Evolutionary conservation across 129 eudicot species (phyloP), one percentile per base, ranked within the genome.

Genomic region (Scalesia atractyloides): DNA sequence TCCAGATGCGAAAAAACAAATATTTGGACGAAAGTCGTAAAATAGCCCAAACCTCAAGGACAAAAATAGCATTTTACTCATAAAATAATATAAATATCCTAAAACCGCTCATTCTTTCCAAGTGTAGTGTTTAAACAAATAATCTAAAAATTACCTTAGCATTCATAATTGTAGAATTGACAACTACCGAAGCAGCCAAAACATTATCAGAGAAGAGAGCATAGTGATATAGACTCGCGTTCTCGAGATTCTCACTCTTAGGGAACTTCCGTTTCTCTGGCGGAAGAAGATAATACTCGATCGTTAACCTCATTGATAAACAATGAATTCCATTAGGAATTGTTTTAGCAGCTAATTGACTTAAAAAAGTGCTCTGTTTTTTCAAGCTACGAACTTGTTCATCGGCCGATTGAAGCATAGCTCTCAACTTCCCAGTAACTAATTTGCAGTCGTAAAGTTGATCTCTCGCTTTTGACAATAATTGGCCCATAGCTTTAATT

Each of bases 131-230:
- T 24, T 24, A 24, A 24, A 24, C 26, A 24, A 24, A 24, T 24
- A 24, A 20, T 34, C 19, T 12, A 47, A 39, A 57, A 39, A 72
- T 56, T 60, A 95, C 99, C 91, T 90, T 94, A 34, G 99, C 97
- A 85, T 90, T 86, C 82, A 72, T 74, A 72, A 94, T 73, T 18
- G 97, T 83, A 9, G 99, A 94, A 81, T 90, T 94, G 77, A 88
- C 99, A 39, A 95, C 99, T 5, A 94, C 99, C 5, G 99, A 90
- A 12, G 99, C 97, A 82, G 99, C 99, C 79, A 90, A 82, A 19
- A 90, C 99, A 71, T 94, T 94, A 79, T 94, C 99, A 64, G 97
- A 94, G 76, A 90, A 94, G 57, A 94, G 89, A 47, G 99, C 97
- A 76, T 94, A 94, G 72, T 94, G 99, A 79, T 86, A 86, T 18